A percentile compares a stretch with the other conserved stretches of the same genome.
Conservation (phyloP, 257 asterid species). For the Nemophila menziesii region DNA sequence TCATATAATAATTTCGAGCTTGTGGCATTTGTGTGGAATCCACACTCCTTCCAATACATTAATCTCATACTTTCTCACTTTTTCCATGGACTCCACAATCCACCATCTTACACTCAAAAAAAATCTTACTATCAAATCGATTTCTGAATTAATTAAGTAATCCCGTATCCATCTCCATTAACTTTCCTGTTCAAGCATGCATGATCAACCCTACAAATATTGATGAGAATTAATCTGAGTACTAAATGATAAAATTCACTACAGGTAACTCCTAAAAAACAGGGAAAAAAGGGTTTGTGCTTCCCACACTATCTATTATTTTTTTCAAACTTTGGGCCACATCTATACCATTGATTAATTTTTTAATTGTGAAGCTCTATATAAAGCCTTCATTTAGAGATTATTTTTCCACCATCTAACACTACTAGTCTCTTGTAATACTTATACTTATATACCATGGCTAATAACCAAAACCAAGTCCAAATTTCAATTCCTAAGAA, state of each 20-base stretch:
- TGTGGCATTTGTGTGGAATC: constrained; percentile 4
- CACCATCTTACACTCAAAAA: neutral
- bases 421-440: neutral
- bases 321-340: neutral
- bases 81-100: constrained; percentile 1
- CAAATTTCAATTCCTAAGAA: neutral
- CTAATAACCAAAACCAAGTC: neutral
- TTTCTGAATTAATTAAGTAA: neutral
- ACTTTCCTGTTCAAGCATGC: neutral
- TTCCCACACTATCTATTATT: neutral
- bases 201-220: neutral
- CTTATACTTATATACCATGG: neutral
- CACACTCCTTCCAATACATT: neutral
- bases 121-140: neutral
- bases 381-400: neutral
- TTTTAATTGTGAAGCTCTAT: neutral
- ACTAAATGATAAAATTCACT: neutral
- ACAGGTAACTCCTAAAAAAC: neutral
- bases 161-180: neutral
- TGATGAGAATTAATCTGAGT: neutral
- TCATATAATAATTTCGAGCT: neutral
- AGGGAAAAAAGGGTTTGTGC: neutral
- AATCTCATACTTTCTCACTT: neutral
- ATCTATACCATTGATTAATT: neutral
- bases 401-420: neutral